A percentile compares a stretch with the other conserved stretches of the same genome.
Evolutionary conservation across 257 asterid genomes (phyloP).

Genomic region (Prunella vulgaris): DNA sequence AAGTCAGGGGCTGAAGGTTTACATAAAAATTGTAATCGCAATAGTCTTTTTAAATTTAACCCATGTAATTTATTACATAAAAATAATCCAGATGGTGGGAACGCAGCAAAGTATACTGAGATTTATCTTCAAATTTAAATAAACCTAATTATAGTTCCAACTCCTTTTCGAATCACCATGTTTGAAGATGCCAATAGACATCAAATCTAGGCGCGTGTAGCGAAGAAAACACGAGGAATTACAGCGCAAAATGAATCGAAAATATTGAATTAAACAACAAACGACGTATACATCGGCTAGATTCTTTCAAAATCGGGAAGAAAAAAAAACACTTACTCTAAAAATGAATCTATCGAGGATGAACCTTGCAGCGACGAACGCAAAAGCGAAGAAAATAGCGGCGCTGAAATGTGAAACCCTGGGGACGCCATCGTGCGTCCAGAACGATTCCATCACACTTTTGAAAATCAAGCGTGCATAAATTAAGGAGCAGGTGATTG

Average conservation of each 20-base stretch:
- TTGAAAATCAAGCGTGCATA: conserved; percentile 19
- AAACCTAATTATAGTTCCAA: neutral
- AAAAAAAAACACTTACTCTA: conserved; percentile 48
- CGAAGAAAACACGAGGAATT: neutral
- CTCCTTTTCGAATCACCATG: neutral
- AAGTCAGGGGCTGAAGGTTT: neutral
- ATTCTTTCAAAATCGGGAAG: too few relatives aligned
- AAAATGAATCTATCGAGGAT: conserved; percentile 69
- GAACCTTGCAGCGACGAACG: conserved; percentile 60
- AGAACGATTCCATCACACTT: conserved; percentile 51
- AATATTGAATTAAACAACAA: neutral
- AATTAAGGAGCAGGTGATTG: conserved; percentile 1
- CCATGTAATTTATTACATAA: neutral
- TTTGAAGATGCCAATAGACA: neutral
- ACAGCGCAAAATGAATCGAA: neutral
- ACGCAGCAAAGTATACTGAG: neutral
- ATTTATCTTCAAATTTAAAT: neutral
- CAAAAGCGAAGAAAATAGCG: conserved; percentile 51
- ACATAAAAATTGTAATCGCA: neutral
- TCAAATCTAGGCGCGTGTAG: neutral
- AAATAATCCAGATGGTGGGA: neutral
- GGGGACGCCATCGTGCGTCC: conserved; percentile 49
- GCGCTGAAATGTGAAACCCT: conserved; percentile 41
- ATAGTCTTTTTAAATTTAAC: neutral
- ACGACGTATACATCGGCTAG: neutral